Base-by-base conservation (phyloP, 2,329 filamentous ascomycete genomes). In the Tolypocladium album region DNA sequence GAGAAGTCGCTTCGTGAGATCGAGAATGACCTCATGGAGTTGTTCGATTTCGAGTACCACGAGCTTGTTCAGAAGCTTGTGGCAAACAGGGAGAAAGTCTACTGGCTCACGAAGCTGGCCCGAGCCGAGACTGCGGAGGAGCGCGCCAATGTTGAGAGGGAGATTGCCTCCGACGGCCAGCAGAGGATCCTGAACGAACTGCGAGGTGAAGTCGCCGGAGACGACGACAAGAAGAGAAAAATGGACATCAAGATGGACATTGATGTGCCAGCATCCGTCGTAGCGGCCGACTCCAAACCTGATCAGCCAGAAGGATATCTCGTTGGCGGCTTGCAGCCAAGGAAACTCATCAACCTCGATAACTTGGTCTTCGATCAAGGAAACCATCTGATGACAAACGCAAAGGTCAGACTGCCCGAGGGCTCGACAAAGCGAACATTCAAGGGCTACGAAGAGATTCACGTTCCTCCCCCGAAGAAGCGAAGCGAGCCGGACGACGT, bases 381-480 rank as follows among this genome's bases (percentile, higher is more conserved):
- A 58, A 99, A 97, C 69, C 94, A 99, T 78, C 82, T 99, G 52
- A 99, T 97, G 93, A 97, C 94, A n/a, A 99, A 99, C 68, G 89
- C 92, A 8, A 97, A 92, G 70, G 94, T 99, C 55, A 88, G 89
- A 64, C 81, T 99, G 24, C 94, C 94, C 0, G 91, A 96, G 71
- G 94, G 94, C 13, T 96, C 94, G 2, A 97, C 90, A 0, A 97
- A 97, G 74, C 85, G 92, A 56, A 91, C 90, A 0, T 97, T 97
- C 77, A 99, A 99, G 74, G 94, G 94, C 40, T 99, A 97, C 67
- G 94, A 99, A 74, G 94, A 99, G 71, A 97, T 97, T 61, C 94
- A 99, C 71, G 92, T 99, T 4, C 94, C 94, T 9, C 85, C 91
- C 6, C 95, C 95, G 1, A 96, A 96, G 77, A 88, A 90, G 67